Conservation (phyloP, 495 filamentous ascomycete genomes). For the Aspergillus coremiiformis region DNA sequence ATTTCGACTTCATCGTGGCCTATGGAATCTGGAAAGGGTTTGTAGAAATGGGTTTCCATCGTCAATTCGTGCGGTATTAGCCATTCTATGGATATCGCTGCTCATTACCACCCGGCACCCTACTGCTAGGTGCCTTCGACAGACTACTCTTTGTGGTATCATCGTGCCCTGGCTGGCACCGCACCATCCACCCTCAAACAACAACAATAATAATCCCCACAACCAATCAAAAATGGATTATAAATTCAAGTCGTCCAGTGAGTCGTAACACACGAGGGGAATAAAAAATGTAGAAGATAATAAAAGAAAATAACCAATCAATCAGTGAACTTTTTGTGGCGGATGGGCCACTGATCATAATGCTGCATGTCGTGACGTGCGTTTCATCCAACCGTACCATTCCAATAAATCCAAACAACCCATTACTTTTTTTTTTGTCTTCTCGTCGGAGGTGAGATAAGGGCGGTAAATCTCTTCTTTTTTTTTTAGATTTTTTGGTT, state of each 20-base stretch:
- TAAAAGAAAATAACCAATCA: not conserved
- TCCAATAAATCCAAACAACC: not conserved
- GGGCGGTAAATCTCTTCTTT: not conserved
- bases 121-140: too few species aligned
- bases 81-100: not conserved
- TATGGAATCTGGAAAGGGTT: not conserved
- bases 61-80: not conserved
- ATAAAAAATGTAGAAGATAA: conserved; percentile 3
- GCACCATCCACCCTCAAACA: not conserved
- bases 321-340: conserved; percentile 8
- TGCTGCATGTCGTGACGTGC: conserved; percentile 15
- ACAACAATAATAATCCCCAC: not conserved
- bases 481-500: too few species aligned
- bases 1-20: not conserved
- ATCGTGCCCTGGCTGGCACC: not conserved
- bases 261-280: conserved; percentile 10
- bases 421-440: not conserved
- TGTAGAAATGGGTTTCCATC: not conserved
- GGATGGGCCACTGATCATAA: not conserved
- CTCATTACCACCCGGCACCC: too few species aligned
- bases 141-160: too few species aligned
- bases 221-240: not conserved
- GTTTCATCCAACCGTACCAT: conserved; percentile 11
- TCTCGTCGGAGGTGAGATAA: not conserved
- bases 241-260: not conserved